phyloP scores from a whole-genome alignment of 1,284 basidiomycete genomes.

The Chiua sp. region DNA sequence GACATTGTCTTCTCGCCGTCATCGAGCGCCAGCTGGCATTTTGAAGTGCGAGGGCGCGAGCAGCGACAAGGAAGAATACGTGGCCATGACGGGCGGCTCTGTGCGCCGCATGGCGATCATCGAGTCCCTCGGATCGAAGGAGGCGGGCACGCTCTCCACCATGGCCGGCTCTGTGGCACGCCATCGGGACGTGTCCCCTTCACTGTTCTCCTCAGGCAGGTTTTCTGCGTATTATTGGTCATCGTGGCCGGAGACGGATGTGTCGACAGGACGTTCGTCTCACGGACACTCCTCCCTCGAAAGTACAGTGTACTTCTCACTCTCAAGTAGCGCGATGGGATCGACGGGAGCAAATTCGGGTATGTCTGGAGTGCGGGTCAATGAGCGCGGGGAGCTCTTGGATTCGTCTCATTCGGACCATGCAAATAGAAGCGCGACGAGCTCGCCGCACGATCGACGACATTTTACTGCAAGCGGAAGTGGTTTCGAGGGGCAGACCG shows the following conservation, averaged over 20 bases:
- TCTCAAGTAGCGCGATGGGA: slow-evolving; percentile 29
- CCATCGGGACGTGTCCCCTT: slow-evolving; percentile 15
- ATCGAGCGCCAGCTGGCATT: slow-evolving; percentile 9
- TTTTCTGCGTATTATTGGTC: slow-evolving; percentile 19
- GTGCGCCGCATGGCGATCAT: slow-evolving; percentile 81
- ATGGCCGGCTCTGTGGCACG: slow-evolving; percentile 23
- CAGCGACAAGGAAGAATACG: slow-evolving; percentile 49
- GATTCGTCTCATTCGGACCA: not conserved
- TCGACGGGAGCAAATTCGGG: slow-evolving; percentile 14
- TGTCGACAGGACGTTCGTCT: not conserved
- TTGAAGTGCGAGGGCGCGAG: slow-evolving; percentile 21
- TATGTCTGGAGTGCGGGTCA: slow-evolving; percentile 21
- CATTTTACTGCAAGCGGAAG: slow-evolving; percentile 23
- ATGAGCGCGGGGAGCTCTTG: slow-evolving; percentile 36
- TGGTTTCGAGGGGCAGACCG: slow-evolving; percentile 8
- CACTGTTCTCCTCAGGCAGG: slow-evolving; percentile 33
- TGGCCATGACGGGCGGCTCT: slow-evolving; percentile 63
- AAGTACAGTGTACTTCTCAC: slow-evolving; percentile 34
- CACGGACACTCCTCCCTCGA: slow-evolving; percentile 14
- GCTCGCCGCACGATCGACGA: slow-evolving; percentile 15
- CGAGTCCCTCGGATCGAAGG: slow-evolving; percentile 70
- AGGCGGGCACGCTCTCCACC: slow-evolving; percentile 33
- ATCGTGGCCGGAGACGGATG: not conserved
- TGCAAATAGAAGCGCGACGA: slow-evolving; percentile 2
- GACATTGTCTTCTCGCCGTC: slow-evolving; percentile 24